Evolutionary conservation across 2,329 filamentous ascomycete genomes (phyloP).

Genomic region (Phaeosphaeriaceae sp.): DNA sequence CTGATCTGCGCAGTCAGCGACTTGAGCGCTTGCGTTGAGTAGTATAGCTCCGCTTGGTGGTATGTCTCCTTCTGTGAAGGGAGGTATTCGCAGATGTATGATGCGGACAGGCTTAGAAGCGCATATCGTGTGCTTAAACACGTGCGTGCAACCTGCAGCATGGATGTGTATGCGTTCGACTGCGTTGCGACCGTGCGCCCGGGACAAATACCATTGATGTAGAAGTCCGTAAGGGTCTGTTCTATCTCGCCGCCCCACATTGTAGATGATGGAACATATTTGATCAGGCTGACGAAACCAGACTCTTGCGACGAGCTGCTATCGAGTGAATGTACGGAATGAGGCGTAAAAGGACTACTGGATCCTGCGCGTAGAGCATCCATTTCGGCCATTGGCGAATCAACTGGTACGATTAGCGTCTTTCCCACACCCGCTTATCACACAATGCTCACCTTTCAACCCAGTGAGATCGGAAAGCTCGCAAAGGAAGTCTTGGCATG

Average conservation of each 20-base stretch:
- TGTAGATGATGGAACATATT: slow-evolving; percentile 32
- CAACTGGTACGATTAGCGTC: slow-evolving; percentile 29
- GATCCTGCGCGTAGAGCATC: slow-evolving; percentile 30
- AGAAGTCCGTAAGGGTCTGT: slow-evolving; percentile 39
- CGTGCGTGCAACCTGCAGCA: slow-evolving; percentile 30
- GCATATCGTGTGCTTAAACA: slow-evolving; percentile 41
- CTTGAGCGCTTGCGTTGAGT: slow-evolving; percentile 41
- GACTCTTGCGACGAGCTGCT: slow-evolving; percentile 33
- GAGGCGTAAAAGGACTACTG: slow-evolving; percentile 34
- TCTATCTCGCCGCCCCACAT: slow-evolving; percentile 34
- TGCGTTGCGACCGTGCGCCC: slow-evolving; percentile 35
- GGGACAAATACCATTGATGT: slow-evolving; percentile 40
- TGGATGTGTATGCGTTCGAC: slow-evolving; percentile 35
- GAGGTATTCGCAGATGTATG: slow-evolving; percentile 40
- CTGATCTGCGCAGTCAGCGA: slow-evolving; percentile 36
- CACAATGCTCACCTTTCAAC: slow-evolving; percentile 29
- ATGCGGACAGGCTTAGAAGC: slow-evolving; percentile 41
- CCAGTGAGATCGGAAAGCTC: slow-evolving; percentile 42
- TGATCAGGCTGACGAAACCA: slow-evolving; percentile 34
- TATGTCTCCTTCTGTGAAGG: slow-evolving; percentile 36
- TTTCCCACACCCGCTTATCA: neutral
- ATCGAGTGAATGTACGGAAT: slow-evolving; percentile 33
- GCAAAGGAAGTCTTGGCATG: slow-evolving; percentile 43
- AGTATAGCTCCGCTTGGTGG: slow-evolving; percentile 42
- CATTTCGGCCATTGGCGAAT: slow-evolving; percentile 34